phyloP scores from a whole-genome alignment of 2,329 filamentous ascomycete genomes.

The Fusarium sp. region DNA sequence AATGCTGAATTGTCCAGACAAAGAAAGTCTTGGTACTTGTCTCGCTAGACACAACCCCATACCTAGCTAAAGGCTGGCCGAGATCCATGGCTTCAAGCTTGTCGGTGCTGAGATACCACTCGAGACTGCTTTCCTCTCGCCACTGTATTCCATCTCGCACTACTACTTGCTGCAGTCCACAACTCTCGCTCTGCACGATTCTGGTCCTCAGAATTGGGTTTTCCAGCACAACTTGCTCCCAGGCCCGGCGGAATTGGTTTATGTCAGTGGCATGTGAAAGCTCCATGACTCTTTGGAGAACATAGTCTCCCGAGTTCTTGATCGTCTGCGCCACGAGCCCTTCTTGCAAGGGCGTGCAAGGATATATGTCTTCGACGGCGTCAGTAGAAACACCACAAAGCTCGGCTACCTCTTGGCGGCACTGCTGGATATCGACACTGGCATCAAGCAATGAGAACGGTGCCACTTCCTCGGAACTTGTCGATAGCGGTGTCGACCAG shows the following conservation, averaged over 20 bases:
- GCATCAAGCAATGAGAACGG: constrained; percentile 2
- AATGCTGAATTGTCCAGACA: constrained; percentile 53
- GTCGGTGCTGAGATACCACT: constrained; percentile 1
- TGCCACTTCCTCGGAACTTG: not conserved
- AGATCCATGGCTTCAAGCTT: constrained; percentile 8
- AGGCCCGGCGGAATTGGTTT: not conserved
- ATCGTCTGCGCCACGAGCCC: constrained; percentile 8
- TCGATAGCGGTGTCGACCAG: not conserved
- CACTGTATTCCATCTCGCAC: not conserved
- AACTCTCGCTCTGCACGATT: constrained; percentile 4
- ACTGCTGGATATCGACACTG: not conserved
- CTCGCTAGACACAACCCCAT: not conserved
- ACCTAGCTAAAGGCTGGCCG: constrained; percentile 2
- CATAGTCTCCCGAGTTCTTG: constrained; percentile 11
- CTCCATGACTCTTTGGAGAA: constrained; percentile 7
- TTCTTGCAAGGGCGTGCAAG: not conserved
- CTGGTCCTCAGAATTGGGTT: constrained; percentile 14
- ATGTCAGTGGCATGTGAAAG: not conserved
- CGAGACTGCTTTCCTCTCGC: not conserved
- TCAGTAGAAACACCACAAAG: not conserved
- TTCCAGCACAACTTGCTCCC: not conserved
- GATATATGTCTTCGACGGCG: not conserved
- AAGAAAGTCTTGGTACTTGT: constrained; percentile 3
- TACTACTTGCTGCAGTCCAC: constrained; percentile 8
- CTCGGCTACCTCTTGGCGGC: constrained; percentile 4